A percentile compares a stretch with the other conserved stretches of the same genome.
Conservation (phyloP, 768 basidiomycete species). For the Boletus sensibilis region DNA sequence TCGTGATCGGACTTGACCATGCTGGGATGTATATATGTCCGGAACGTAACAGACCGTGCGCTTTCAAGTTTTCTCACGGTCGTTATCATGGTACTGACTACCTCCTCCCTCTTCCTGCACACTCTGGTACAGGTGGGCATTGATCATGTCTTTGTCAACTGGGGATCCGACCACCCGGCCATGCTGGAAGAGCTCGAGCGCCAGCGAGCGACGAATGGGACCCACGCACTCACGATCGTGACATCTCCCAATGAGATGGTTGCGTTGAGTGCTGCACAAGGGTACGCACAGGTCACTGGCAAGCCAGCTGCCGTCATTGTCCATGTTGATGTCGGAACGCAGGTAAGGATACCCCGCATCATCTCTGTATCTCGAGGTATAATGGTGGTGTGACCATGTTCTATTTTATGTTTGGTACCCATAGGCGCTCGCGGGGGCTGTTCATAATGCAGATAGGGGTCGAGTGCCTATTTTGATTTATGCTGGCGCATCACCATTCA, state of each 20-base stretch:
- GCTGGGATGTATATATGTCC: neutral
- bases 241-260: constrained; percentile 80
- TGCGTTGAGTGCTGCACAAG: constrained; percentile 69
- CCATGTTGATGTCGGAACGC: constrained; percentile 71
- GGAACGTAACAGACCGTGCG: neutral
- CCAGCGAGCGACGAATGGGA: constrained; percentile 41
- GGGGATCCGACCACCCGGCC: constrained; percentile 76
- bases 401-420: neutral
- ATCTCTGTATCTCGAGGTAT: neutral
- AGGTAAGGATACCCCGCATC: constrained; percentile 36
- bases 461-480: constrained; percentile 67
- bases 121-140: constrained; percentile 56
- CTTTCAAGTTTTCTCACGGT: neutral
- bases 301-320: constrained; percentile 71
- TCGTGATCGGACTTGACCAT: too few species aligned
- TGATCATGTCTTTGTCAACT: constrained; percentile 70
- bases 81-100: constrained; percentile 45
- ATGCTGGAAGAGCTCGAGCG: constrained; percentile 67
- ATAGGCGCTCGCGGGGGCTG: constrained; percentile 65
- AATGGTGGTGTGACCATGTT: neutral
- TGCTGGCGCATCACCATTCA: constrained; percentile 67
- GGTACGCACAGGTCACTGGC: constrained; percentile 63
- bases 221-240: constrained; percentile 50
- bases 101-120: constrained; percentile 60
- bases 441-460: constrained; percentile 68